Percentiles rank a stretch among this genome's conserved stretches.
phyloP scores from a whole-genome alignment of 2,329 filamentous ascomycete genomes.

The Pseudogymnoascus sp. region DNA sequence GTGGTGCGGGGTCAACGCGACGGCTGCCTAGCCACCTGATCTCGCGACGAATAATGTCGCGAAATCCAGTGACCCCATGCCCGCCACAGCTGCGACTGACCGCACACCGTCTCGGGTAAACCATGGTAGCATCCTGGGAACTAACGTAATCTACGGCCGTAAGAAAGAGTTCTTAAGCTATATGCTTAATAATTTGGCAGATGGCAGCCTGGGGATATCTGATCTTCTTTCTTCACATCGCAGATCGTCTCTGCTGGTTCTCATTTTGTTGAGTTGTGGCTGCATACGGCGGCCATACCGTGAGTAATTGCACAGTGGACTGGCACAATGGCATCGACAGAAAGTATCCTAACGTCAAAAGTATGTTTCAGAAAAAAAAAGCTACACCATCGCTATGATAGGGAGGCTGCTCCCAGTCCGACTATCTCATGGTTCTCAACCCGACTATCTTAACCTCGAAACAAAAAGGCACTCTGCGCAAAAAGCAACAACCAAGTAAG shows the following conservation, averaged over 20 bases:
- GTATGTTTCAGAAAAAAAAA: not conserved
- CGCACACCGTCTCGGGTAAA: not conserved
- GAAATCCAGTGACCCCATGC: not conserved
- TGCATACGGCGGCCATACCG: not conserved
- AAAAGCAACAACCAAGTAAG: not conserved
- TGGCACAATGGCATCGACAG: not conserved
- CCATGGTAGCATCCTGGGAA: not conserved
- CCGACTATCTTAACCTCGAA: not conserved
- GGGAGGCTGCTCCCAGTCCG: not conserved
- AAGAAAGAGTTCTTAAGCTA: not conserved
- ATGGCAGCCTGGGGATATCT: not conserved
- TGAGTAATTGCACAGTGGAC: not conserved
- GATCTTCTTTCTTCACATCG: not conserved
- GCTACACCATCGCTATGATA: not conserved
- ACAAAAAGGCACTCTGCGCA: not conserved
- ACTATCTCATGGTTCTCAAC: not conserved
- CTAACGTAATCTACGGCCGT: not conserved
- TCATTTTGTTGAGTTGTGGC: not conserved
- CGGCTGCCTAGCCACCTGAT: not conserved
- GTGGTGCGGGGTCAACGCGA: not conserved
- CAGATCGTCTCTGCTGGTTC: not conserved
- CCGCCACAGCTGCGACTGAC: not conserved
- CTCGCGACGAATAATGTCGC: slow-evolving; percentile 1
- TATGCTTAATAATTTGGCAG: not conserved
- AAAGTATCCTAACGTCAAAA: not conserved